Percentiles rank a stretch among this genome's conserved stretches.
phyloP scores from a whole-genome alignment of 1,284 basidiomycete species.

The Tilletia setariae region DNA sequence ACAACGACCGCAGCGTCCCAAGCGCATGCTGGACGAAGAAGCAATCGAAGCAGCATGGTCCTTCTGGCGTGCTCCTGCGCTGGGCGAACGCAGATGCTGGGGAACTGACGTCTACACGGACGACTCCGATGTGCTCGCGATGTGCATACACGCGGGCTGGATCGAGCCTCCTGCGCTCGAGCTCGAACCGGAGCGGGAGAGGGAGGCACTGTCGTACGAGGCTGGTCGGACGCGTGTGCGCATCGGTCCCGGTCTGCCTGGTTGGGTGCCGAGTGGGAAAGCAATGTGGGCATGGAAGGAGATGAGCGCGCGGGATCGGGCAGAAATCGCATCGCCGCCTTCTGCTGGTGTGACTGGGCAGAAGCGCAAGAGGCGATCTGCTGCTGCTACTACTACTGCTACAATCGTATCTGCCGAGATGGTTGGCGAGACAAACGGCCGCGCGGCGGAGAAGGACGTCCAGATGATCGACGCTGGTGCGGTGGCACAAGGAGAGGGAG shows the following conservation, averaged over 20 bases:
- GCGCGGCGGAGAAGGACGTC: too few relatives aligned
- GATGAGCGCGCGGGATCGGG: slow-evolving; percentile 12
- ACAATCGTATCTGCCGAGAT: too few relatives aligned
- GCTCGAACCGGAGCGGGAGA: slow-evolving; percentile 15
- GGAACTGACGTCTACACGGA: slow-evolving; percentile 65
- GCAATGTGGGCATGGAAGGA: slow-evolving; percentile 42
- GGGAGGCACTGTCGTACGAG: slow-evolving; percentile 7
- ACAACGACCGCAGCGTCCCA: background rate
- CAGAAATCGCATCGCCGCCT: background rate
- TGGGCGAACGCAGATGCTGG: slow-evolving; percentile 57
- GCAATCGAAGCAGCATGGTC: slow-evolving; percentile 27
- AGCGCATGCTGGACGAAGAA: background rate
- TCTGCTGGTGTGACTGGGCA: too few relatives aligned
- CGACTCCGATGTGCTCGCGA: slow-evolving; percentile 61
- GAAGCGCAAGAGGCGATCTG: too few relatives aligned
- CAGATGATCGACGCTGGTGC: slow-evolving; percentile 21
- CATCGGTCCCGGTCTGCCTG: slow-evolving; percentile 25
- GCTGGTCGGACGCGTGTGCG: background rate
- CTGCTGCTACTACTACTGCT: too few relatives aligned
- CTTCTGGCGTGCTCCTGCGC: slow-evolving; percentile 43
- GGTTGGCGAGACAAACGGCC: too few relatives aligned
- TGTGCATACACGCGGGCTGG: slow-evolving; percentile 62
- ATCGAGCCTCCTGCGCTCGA: slow-evolving; percentile 51
- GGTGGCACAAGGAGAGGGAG: slow-evolving; percentile 6
- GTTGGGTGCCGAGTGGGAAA: slow-evolving; percentile 40